Evolutionary conservation across 192 early-diverging fungal species (phyloP).

Genomic region (Entomortierella beljakovae): DNA sequence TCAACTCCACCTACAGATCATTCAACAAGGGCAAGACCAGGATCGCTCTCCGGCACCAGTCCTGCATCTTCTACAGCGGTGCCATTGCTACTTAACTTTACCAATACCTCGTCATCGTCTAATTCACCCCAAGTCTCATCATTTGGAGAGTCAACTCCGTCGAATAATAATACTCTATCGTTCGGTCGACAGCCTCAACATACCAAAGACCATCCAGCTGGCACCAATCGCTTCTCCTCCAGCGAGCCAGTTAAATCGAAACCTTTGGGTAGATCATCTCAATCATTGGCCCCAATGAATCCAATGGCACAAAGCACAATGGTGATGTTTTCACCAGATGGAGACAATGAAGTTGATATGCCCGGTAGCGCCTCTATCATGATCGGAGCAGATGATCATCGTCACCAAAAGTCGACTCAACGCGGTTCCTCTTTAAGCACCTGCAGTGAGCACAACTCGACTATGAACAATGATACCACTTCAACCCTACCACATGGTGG

Average conservation of each 20-base stretch:
- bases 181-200: neutral
- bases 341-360: slow-evolving; percentile 68
- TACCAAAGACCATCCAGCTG: neutral
- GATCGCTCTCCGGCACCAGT: slow-evolving; percentile 22
- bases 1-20: slow-evolving; percentile 26
- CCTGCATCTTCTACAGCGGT: slow-evolving; percentile 1
- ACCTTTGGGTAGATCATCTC: neutral
- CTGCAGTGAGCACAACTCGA: neutral
- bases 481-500: slow-evolving; percentile 44
- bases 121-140: slow-evolving; percentile 16
- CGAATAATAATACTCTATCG: neutral
- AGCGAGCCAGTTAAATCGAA: neutral
- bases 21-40: slow-evolving; percentile 4
- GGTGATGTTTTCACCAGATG: slow-evolving; percentile 67
- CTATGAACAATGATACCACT: neutral
- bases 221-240: neutral
- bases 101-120: slow-evolving; percentile 23
- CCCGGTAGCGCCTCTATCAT: slow-evolving; percentile 45
- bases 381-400: slow-evolving; percentile 8
- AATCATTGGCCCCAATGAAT: neutral
- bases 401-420: neutral
- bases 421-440: neutral
- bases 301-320: slow-evolving; percentile 48
- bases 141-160: slow-evolving; percentile 22
- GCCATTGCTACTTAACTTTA: neutral